These are phyloP conservation scores for Diaporthe australafricana DNA, from an alignment of 2,329 filamentous ascomycete genomes.

Conservation along the genomic window DNA sequence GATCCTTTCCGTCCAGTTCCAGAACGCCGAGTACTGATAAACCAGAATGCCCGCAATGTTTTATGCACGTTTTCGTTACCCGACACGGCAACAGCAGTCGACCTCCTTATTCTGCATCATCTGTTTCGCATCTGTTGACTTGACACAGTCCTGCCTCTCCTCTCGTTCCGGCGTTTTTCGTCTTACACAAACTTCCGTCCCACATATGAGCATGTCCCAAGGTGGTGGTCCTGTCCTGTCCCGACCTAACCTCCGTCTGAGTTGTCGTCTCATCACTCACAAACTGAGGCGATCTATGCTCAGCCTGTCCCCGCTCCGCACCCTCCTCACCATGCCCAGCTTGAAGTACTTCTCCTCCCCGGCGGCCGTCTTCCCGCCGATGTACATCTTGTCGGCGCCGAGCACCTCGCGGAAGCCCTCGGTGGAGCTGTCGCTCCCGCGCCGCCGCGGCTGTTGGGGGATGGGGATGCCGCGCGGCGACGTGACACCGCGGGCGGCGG, in stretches of 20 bases:
- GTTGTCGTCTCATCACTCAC: conserved; percentile 53
- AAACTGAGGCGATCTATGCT: conserved; percentile 82
- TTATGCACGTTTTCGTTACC: conserved; percentile 21
- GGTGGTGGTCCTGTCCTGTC: not conserved
- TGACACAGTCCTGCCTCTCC: not conserved
- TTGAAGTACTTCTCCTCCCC: conserved; percentile 89
- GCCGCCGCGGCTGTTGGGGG: conserved; percentile 56
- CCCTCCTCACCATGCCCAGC: conserved; percentile 78
- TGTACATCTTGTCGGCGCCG: conserved; percentile 84
- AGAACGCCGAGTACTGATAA: conserved; percentile 23
- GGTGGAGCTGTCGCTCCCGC: conserved; percentile 80
- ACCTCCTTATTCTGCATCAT: not conserved
- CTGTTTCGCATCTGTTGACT: too few species aligned
- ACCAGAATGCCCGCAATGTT: conserved; percentile 18
- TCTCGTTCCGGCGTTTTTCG: not conserved
- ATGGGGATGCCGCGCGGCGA: conserved; percentile 52
- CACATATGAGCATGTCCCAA: not conserved
- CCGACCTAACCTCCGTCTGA: not conserved
- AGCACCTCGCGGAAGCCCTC: conserved; percentile 81
- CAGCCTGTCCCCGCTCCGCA: conserved; percentile 79
- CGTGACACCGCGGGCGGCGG: conserved; percentile 24
- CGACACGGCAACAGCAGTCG: not conserved
- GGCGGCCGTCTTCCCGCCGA: conserved; percentile 78
- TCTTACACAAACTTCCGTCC: not conserved
- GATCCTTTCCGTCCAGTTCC: conserved; percentile 11